Evolutionary conservation across 345 rosid species (phyloP).

Genomic region (Psidium friedrichsthalianum): DNA sequence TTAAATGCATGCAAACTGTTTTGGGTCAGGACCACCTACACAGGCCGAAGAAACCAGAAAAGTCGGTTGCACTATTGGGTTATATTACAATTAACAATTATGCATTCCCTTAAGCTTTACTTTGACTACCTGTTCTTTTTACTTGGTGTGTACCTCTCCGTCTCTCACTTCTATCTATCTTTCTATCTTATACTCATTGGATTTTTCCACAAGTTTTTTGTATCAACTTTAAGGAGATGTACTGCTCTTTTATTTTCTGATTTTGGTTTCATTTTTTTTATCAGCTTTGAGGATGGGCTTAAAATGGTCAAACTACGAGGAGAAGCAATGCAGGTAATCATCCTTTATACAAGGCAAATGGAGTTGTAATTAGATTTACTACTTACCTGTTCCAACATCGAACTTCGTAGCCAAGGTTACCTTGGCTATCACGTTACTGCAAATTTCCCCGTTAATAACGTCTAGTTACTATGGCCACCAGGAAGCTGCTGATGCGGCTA

Average conservation of each 20-base stretch:
- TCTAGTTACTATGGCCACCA: neutral
- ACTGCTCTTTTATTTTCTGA: neutral
- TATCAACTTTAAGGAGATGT: neutral
- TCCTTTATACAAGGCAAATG: neutral
- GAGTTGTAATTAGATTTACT: neutral
- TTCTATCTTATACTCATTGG: neutral
- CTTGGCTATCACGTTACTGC: neutral
- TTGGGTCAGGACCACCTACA: neutral
- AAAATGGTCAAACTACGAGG: conserved; percentile 94
- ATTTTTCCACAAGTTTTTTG: neutral
- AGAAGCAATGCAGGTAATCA: conserved; percentile 90
- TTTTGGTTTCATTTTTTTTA: neutral
- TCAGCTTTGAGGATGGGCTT: conserved; percentile 94
- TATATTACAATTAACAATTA: neutral
- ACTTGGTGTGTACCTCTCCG: neutral
- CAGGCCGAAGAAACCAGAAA: neutral
- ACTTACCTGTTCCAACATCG: neutral
- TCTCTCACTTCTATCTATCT: neutral
- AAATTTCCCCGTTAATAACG: neutral
- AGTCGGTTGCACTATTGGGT: neutral
- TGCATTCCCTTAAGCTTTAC: neutral
- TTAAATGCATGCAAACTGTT: neutral
- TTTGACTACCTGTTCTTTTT: neutral
- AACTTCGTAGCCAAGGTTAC: neutral
- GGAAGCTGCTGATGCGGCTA: conserved; percentile 98